Percentiles rank a stretch among this genome's conserved stretches.
Conservation (phyloP, 306 rosid species). For the Dryas octopetala region DNA sequence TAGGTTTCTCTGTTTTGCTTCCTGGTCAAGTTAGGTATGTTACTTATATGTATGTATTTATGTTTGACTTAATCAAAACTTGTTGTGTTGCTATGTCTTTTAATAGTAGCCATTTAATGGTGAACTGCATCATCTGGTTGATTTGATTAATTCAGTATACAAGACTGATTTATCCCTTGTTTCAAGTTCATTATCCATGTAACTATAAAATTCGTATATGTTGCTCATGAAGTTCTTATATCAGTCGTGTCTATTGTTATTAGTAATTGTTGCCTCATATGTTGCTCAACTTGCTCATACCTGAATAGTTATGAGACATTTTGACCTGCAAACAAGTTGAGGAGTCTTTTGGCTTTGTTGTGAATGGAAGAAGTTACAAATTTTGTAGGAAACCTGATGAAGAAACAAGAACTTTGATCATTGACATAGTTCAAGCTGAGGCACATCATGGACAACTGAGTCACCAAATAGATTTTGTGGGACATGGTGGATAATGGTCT, state of each 20-base stretch:
- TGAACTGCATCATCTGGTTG: neutral
- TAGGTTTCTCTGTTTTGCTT: no score
- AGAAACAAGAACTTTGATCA: neutral
- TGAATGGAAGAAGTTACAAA: neutral
- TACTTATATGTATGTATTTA: neutral
- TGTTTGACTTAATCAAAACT: neutral
- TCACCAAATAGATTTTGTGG: neutral
- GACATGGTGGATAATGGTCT: conserved; percentile 1
- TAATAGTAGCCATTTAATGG: neutral
- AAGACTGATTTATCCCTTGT: neutral
- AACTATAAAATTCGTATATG: neutral
- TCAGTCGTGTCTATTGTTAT: neutral
- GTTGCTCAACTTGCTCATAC: neutral
- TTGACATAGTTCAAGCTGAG: conserved; percentile 3
- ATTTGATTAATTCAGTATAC: neutral
- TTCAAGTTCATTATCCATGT: neutral
- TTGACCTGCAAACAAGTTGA: neutral
- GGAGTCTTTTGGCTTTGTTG: neutral
- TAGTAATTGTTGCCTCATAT: neutral
- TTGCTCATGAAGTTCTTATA: neutral
- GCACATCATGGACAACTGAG: neutral
- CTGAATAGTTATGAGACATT: neutral
- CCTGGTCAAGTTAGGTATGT: no score
- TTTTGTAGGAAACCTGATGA: neutral
- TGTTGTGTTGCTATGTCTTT: neutral